A percentile compares a stretch with the other conserved stretches of the same genome.
Conservation (phyloP, 2,329 filamentous ascomycete species). For the Colletotrichum cordylinicola region DNA sequence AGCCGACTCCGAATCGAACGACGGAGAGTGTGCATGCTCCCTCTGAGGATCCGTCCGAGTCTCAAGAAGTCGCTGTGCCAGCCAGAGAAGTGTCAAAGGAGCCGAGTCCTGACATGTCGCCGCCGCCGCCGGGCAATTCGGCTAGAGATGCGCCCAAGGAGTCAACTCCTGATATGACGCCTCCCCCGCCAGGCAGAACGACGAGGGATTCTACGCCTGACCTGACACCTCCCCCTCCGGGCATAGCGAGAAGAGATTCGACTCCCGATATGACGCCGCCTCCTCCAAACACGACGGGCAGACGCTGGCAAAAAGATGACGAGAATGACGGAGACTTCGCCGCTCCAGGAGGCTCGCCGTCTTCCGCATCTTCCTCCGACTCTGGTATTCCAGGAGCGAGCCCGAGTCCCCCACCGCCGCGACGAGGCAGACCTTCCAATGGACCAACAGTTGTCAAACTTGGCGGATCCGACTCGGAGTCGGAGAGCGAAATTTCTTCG, state of each 20-base stretch:
- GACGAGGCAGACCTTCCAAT: background rate
- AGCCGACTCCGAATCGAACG: background rate
- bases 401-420: background rate
- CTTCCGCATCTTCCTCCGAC: conserved; percentile 5
- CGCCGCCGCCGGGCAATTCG: background rate
- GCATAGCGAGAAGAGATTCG: background rate
- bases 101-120: background rate
- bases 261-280: conserved; percentile 7
- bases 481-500: conserved; percentile 11
- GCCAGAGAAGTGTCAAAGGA: background rate
- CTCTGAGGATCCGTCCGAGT: background rate
- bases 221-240: background rate
- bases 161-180: background rate
- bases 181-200: background rate
- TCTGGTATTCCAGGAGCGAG: conserved; percentile 9
- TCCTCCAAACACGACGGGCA: background rate
- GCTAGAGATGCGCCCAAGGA: background rate
- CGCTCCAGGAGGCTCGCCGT: background rate
- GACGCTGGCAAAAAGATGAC: background rate
- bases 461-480: conserved; percentile 15
- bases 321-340: background rate
- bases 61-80: background rate
- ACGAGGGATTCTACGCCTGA: background rate
- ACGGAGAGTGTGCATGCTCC: background rate
- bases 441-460: conserved; percentile 18